Percentiles rank a stretch among this genome's conserved stretches.
Conservation (phyloP, 2,329 filamentous ascomycete species). For the Epichloe scottii region DNA sequence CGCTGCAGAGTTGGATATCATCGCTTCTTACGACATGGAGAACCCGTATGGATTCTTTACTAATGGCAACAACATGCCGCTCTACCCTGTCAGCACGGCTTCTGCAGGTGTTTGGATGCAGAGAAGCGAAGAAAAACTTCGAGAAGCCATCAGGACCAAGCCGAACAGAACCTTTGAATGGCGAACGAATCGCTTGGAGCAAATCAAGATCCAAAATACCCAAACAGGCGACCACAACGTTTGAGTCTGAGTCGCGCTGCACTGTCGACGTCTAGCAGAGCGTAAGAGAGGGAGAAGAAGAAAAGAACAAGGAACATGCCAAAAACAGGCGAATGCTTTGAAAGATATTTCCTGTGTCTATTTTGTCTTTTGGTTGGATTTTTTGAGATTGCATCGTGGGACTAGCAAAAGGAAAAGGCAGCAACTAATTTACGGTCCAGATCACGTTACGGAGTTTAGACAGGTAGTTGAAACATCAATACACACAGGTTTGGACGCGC, state of each 20-base stretch:
- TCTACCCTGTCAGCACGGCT: slow-evolving; percentile 40
- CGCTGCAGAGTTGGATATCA: slow-evolving; percentile 59
- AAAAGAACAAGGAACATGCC: no score
- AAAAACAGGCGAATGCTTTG: no score
- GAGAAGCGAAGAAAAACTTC: slow-evolving; percentile 27
- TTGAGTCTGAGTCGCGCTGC: neutral
- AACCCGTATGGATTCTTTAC: slow-evolving; percentile 20
- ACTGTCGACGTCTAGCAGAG: no score
- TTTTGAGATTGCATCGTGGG: neutral
- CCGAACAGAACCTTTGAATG: slow-evolving; percentile 24
- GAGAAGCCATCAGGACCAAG: slow-evolving; percentile 27
- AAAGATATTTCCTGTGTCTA: no score
- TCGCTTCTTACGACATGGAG: slow-evolving; percentile 40
- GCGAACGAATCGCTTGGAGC: slow-evolving; percentile 8
- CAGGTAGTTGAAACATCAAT: neutral
- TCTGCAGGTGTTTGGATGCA: slow-evolving; percentile 26
- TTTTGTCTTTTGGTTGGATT: neutral
- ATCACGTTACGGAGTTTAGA: neutral
- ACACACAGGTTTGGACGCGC: neutral
- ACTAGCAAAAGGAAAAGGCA: neutral
- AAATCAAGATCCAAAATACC: neutral
- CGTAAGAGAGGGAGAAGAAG: no score
- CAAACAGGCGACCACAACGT: slow-evolving; percentile 2
- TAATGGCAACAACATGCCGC: slow-evolving; percentile 32
- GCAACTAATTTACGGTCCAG: neutral